phyloP scores from a whole-genome alignment of 331 rosid species.

The Rhamnella rubrinervis region DNA sequence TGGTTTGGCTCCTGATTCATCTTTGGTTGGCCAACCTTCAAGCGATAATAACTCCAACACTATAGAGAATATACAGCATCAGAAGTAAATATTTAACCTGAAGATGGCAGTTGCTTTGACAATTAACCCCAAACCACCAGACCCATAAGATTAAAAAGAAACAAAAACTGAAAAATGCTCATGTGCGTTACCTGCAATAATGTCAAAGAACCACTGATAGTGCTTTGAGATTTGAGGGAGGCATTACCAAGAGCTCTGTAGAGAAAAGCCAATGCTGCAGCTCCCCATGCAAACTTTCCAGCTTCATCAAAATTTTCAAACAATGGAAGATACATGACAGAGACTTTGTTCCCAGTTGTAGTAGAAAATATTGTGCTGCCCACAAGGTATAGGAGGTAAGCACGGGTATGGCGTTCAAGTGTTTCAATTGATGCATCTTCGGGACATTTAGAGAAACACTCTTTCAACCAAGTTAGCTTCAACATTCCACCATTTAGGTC shows the following conservation, averaged over 20 bases:
- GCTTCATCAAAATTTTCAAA: slow-evolving; percentile 78
- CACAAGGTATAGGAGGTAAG: slow-evolving; percentile 86
- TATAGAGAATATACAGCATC: slow-evolving; percentile 15
- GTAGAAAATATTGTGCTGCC: slow-evolving; percentile 95
- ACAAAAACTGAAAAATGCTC: slow-evolving; percentile 4
- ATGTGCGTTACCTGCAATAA: slow-evolving; percentile 60
- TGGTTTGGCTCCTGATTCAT: slow-evolving; percentile 62
- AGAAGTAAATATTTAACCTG: slow-evolving; percentile 17
- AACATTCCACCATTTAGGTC: slow-evolving; percentile 92
- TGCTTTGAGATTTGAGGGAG: slow-evolving; percentile 85
- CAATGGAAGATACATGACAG: slow-evolving; percentile 81
- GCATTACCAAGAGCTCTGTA: slow-evolving; percentile 93
- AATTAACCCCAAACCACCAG: not conserved
- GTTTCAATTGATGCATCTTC: slow-evolving; percentile 64
- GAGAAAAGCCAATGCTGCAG: slow-evolving; percentile 90
- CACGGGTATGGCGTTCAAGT: slow-evolving; percentile 68
- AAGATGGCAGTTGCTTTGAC: slow-evolving; percentile 8
- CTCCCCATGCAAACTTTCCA: slow-evolving; percentile 91
- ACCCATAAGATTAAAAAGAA: not conserved
- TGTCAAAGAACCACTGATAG: slow-evolving; percentile 91
- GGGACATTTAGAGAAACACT: slow-evolving; percentile 76
- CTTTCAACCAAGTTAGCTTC: slow-evolving; percentile 93
- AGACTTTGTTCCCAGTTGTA: slow-evolving; percentile 93
- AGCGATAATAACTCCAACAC: slow-evolving; percentile 94
- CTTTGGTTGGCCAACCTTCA: slow-evolving; percentile 76